Evolutionary conservation across 2,329 filamentous ascomycete species (phyloP).

Genomic region (Aureobasidium sp.): DNA sequence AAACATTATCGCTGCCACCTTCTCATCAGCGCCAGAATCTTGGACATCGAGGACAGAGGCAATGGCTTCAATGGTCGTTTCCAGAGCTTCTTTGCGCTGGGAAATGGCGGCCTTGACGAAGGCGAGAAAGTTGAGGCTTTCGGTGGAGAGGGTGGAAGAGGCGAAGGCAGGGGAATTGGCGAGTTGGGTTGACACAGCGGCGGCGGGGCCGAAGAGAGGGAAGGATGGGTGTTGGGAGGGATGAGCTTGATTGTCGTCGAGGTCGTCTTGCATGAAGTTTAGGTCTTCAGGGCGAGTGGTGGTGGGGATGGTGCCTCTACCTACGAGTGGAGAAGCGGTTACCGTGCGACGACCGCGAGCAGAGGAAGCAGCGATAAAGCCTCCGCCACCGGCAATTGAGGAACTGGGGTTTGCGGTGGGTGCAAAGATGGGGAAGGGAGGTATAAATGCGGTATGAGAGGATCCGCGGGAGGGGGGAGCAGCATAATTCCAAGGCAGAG

Average conservation of each 20-base stretch:
- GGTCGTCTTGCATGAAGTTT: conserved; percentile 13
- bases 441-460: conserved; percentile 23
- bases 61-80: conserved; percentile 16
- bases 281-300: neutral
- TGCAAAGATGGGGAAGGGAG: neutral
- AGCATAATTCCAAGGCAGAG: conserved; percentile 61
- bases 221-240: conserved; percentile 24
- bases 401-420: neutral
- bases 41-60: conserved; percentile 2
- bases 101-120: conserved; percentile 48
- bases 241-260: too few relatives aligned
- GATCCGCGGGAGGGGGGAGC: conserved; percentile 50
- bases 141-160: conserved; percentile 48
- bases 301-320: conserved; percentile 32
- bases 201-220: conserved; percentile 40
- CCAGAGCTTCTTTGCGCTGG: conserved; percentile 22
- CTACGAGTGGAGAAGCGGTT: conserved; percentile 55
- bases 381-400: conserved; percentile 5
- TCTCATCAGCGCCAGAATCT: conserved; percentile 26
- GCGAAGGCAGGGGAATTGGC: conserved; percentile 44
- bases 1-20: conserved; percentile 51
- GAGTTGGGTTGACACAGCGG: conserved; percentile 44
- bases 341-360: conserved; percentile 48
- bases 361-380: neutral
- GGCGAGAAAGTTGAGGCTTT: conserved; percentile 56